These are phyloP conservation scores for Ganoderma leucocontextum DNA, from an alignment of 1,284 basidiomycete genomes.

Conservation along the genomic window DNA sequence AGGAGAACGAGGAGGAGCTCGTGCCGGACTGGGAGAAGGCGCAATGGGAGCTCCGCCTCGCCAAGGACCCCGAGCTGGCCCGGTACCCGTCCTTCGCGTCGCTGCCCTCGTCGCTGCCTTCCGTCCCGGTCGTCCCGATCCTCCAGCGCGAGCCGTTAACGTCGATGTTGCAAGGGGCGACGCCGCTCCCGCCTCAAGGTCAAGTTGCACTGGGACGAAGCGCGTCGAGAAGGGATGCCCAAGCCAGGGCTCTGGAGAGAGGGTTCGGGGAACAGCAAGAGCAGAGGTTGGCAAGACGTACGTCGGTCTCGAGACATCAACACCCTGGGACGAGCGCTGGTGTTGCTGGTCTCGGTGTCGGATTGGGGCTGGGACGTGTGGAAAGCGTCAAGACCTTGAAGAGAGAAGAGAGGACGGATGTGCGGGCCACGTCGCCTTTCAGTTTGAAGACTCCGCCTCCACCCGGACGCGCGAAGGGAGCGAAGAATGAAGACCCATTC, in stretches of 20 bases:
- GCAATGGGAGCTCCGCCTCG: constrained; percentile 62
- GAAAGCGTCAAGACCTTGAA: constrained; percentile 14
- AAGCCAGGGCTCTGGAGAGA: constrained; percentile 3
- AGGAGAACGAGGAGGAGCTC: constrained; percentile 57
- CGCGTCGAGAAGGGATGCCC: constrained; percentile 7
- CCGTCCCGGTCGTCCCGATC: constrained; percentile 14
- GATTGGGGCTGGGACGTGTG: constrained; percentile 23
- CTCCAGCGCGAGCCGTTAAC: constrained; percentile 10
- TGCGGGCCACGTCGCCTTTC: constrained; percentile 7
- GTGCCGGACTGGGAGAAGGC: constrained; percentile 69
- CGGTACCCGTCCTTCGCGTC: constrained; percentile 43
- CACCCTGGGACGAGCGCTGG: background rate
- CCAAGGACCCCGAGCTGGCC: constrained; percentile 45
- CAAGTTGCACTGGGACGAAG: constrained; percentile 6
- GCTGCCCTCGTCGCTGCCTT: constrained; percentile 24
- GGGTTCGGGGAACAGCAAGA: constrained; percentile 2
- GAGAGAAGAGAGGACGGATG: background rate
- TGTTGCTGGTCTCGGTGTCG: constrained; percentile 14
- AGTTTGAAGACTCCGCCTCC: background rate
- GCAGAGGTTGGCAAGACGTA: constrained; percentile 2
- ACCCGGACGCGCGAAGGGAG: background rate
- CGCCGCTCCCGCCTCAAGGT: background rate
- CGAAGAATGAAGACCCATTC: constrained; percentile 22
- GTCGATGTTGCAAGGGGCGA: background rate
- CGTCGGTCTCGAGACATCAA: constrained; percentile 6